phyloP scores from a whole-genome alignment of 441 rosid species.

The Monsonia emarginata region DNA sequence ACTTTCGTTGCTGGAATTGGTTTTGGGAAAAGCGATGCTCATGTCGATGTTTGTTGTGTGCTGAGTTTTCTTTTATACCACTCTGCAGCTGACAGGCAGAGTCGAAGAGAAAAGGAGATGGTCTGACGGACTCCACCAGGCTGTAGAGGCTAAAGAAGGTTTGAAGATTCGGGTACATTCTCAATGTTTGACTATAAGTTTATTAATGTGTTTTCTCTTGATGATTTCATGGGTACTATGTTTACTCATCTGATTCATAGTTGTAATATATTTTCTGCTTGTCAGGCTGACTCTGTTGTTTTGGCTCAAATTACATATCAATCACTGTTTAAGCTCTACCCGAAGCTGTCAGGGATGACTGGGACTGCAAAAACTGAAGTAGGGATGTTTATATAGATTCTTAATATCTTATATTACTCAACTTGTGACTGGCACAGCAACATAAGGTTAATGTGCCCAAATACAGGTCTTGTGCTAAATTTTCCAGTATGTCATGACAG shows the following conservation, averaged over 20 bases:
- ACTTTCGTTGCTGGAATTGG: not conserved
- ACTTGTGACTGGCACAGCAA: too few species aligned
- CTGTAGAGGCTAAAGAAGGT: slow-evolving; percentile 97
- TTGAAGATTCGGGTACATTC: slow-evolving; percentile 66
- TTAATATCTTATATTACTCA: not conserved
- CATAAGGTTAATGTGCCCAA: too few species aligned
- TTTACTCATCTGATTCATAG: slow-evolving; percentile 15
- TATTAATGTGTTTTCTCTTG: slow-evolving; percentile 13
- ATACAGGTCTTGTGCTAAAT: not conserved
- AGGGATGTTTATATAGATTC: slow-evolving; percentile 24
- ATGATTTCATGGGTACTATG: not conserved
- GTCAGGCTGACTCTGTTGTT: slow-evolving; percentile 85
- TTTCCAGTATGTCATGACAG: slow-evolving; percentile 34
- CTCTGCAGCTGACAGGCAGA: slow-evolving; percentile 80
- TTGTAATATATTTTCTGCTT: slow-evolving; percentile 5
- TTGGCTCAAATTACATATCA: slow-evolving; percentile 98
- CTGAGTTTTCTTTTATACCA: not conserved
- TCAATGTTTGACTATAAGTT: slow-evolving; percentile 16
- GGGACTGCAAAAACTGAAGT: slow-evolving; percentile 99
- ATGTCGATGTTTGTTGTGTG: not conserved
- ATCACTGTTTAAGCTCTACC: slow-evolving; percentile 90
- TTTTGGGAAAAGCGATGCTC: not conserved
- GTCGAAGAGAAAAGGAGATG: slow-evolving; percentile 97
- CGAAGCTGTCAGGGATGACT: slow-evolving; percentile 96
- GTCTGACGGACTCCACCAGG: slow-evolving; percentile 95